Evolutionary conservation across 2,329 filamentous ascomycete species (phyloP).

Genomic region (Coleophoma eucalyptorum): DNA sequence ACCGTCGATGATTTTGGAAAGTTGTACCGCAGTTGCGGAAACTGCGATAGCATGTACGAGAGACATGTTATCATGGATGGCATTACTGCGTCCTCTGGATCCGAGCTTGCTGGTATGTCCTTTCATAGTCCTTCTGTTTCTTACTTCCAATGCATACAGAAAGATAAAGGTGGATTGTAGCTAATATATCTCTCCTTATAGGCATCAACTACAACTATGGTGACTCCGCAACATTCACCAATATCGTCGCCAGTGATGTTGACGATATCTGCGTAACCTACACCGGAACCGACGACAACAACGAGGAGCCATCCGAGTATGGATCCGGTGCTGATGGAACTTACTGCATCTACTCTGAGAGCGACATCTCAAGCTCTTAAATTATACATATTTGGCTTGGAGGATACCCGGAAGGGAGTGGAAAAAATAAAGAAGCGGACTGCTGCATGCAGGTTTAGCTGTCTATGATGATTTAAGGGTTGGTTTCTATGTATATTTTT

Average conservation of each 20-base stretch:
- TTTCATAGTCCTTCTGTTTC: background rate
- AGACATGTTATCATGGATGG: conserved; percentile 34
- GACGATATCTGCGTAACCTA: conserved; percentile 21
- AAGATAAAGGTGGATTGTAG: no score
- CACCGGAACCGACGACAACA: conserved; percentile 30
- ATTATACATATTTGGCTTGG: background rate
- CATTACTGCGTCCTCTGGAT: conserved; percentile 36
- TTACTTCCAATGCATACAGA: conserved; percentile 22
- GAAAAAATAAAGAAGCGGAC: no score
- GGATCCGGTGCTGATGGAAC: conserved; percentile 32
- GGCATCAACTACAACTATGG: conserved; percentile 50
- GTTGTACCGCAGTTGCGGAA: conserved; percentile 45
- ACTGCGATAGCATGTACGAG: conserved; percentile 32
- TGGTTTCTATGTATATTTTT: no score
- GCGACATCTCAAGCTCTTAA: conserved; percentile 2
- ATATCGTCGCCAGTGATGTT: conserved; percentile 27
- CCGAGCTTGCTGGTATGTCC: conserved; percentile 11
- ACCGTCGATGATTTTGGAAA: conserved; percentile 41
- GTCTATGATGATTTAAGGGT: no score
- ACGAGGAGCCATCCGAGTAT: conserved; percentile 33
- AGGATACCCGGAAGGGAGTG: no score
- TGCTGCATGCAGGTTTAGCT: no score
- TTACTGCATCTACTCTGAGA: conserved; percentile 22
- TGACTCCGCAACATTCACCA: conserved; percentile 38
- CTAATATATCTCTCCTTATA: conserved; percentile 13